These are phyloP conservation scores for Diplodia sapinea DNA, from an alignment of 2,329 filamentous ascomycete species.

Conservation along the genomic window DNA sequence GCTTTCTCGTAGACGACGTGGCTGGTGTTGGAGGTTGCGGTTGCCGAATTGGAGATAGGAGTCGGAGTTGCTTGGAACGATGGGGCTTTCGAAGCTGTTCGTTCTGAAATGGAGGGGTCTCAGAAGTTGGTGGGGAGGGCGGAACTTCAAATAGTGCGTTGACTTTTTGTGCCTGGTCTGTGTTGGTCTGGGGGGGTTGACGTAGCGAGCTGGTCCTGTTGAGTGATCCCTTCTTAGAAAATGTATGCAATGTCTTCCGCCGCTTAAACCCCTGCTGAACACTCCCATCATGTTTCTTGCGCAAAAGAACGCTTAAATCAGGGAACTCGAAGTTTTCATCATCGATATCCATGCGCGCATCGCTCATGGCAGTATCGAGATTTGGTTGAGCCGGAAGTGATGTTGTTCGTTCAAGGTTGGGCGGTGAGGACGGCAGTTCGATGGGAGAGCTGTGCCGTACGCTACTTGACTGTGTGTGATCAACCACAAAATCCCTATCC, in stretches of 20 bases:
- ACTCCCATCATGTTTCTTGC: constrained; percentile 30
- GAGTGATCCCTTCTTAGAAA: constrained; percentile 15
- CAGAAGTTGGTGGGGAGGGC: constrained; percentile 50
- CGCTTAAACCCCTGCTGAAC: constrained; percentile 35
- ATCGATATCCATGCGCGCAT: constrained; percentile 34
- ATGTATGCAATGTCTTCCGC: constrained; percentile 33
- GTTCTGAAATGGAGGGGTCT: constrained; percentile 37
- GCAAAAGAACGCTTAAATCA: constrained; percentile 37
- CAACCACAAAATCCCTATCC: constrained; percentile 27
- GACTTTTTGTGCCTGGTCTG: neutral
- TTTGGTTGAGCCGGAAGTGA: neutral
- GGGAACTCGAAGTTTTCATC: constrained; percentile 37
- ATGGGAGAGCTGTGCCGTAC: constrained; percentile 20
- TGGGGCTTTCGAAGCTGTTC: neutral
- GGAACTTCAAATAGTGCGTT: constrained; percentile 48
- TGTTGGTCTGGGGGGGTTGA: neutral
- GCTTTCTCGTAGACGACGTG: constrained; percentile 31
- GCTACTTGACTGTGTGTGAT: constrained; percentile 26
- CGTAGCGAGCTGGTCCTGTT: constrained; percentile 23
- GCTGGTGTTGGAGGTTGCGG: constrained; percentile 32
- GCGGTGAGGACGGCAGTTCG: constrained; percentile 8
- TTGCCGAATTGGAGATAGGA: constrained; percentile 20
- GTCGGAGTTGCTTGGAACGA: constrained; percentile 27
- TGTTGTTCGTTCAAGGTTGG: neutral
- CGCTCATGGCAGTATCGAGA: neutral